Conservation (phyloP, 495 filamentous ascomycete species). For the Durotheca rogersii region DNA sequence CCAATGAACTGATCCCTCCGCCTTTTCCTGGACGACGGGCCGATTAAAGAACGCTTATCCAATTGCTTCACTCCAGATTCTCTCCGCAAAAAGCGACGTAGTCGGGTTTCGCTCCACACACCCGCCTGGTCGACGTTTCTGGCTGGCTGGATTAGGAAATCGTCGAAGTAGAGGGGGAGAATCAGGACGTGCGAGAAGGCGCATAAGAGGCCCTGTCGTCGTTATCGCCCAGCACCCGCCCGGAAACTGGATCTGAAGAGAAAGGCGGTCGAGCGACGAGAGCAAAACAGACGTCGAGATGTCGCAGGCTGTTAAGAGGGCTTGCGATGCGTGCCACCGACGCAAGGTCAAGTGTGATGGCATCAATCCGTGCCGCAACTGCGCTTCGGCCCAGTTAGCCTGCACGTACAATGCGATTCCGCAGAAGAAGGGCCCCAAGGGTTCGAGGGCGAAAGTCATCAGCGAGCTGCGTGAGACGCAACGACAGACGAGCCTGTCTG, state of each 20-base stretch:
- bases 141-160: conserved; percentile 21
- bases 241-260: neutral
- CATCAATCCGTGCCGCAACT: conserved; percentile 70
- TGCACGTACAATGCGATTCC: conserved; percentile 84
- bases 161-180: conserved; percentile 18
- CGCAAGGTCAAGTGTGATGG: conserved; percentile 81
- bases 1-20: conserved; percentile 37
- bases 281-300: conserved; percentile 36
- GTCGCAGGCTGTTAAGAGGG: conserved; percentile 62
- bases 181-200: conserved; percentile 10
- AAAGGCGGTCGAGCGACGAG: conserved; percentile 1
- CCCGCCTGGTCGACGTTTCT: conserved; percentile 20
- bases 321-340: conserved; percentile 81
- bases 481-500: conserved; percentile 57
- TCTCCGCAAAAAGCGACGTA: conserved; percentile 31
- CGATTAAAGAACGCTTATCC: conserved; percentile 37
- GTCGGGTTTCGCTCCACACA: conserved; percentile 10
- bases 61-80: conserved; percentile 32
- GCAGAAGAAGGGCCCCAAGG: conserved; percentile 85
- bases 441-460: conserved; percentile 78
- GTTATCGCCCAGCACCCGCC: conserved; percentile 6
- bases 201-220: conserved; percentile 16
- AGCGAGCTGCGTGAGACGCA: conserved; percentile 70
- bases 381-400: conserved; percentile 62
- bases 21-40: conserved; percentile 37